These are phyloP conservation scores for Willaertia magna DNA, from an alignment of 208 protist species.

Conservation along the genomic window DNA sequence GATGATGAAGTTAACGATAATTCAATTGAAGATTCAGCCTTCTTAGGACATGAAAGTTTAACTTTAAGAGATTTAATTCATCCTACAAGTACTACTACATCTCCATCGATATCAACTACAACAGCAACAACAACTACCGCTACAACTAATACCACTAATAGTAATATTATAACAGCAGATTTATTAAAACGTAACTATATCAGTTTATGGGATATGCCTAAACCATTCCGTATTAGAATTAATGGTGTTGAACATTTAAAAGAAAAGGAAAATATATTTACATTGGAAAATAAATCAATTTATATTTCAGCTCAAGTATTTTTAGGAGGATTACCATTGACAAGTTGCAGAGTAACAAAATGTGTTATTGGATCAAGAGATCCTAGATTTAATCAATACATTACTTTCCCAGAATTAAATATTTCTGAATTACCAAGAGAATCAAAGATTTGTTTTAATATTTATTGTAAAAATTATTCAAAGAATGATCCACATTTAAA, in stretches of 20 bases:
- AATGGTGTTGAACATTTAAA: neutral
- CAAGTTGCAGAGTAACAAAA: neutral
- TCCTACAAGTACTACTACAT: neutral
- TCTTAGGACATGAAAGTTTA: neutral
- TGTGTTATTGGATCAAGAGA: neutral
- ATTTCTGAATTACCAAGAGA: neutral
- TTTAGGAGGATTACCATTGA: neutral
- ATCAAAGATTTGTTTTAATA: neutral
- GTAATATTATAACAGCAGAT: neutral
- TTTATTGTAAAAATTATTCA: neutral
- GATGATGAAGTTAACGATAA: neutral
- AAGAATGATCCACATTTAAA: neutral
- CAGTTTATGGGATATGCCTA: neutral
- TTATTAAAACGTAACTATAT: neutral
- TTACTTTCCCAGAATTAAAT: neutral
- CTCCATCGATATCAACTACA: neutral
- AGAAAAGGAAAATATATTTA: neutral
- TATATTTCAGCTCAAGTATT: neutral
- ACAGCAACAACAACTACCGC: neutral
- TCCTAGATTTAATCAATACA: neutral
- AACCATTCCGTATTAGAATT: neutral
- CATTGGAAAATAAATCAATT: neutral
- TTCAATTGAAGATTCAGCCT: neutral
- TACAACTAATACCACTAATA: neutral
- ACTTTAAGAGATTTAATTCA: neutral